phyloP scores from a whole-genome alignment of 2,329 filamentous ascomycete genomes.

The Cercospora zeae-maydis region DNA sequence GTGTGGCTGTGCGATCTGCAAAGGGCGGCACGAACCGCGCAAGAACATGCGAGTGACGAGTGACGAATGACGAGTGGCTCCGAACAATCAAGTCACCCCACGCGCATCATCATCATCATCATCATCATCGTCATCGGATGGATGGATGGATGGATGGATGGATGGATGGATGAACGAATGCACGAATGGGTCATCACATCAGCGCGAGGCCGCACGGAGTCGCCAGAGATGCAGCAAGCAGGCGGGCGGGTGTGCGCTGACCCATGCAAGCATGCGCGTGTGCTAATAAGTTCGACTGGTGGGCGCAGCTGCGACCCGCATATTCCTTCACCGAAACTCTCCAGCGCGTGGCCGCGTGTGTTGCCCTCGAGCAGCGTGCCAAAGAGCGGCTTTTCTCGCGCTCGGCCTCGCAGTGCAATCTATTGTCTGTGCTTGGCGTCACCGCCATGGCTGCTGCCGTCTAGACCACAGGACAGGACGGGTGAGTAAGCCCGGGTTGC shows the following conservation, averaged over 20 bases:
- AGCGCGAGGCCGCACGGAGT: neutral
- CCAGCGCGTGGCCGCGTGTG: slow-evolving; percentile 1
- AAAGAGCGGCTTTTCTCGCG: slow-evolving; percentile 14
- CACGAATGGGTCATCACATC: neutral
- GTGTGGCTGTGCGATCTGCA: neutral
- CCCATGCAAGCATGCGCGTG: neutral
- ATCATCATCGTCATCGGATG: too few species aligned
- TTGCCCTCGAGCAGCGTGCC: neutral
- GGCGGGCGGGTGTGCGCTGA: neutral
- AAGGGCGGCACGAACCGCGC: neutral
- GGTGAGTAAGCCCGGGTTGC: slow-evolving; percentile 12
- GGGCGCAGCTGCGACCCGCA: slow-evolving; percentile 10
- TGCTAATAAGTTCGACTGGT: too few species aligned
- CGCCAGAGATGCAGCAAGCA: neutral
- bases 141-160: too few species aligned
- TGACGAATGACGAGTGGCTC: neutral
- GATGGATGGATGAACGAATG: neutral
- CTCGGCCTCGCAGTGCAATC: slow-evolving; percentile 11
- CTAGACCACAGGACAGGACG: neutral
- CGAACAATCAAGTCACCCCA: neutral
- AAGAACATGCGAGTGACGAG: neutral
- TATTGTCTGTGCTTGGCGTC: slow-evolving; percentile 13
- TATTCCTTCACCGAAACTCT: slow-evolving; percentile 16
- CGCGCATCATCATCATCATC: neutral
- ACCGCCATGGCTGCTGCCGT: slow-evolving; percentile 12